Percentiles rank a stretch among this genome's conserved stretches.
Evolutionary conservation across 257 asterid genomes (phyloP).

Genomic region (Schizonepeta tenuifolia): DNA sequence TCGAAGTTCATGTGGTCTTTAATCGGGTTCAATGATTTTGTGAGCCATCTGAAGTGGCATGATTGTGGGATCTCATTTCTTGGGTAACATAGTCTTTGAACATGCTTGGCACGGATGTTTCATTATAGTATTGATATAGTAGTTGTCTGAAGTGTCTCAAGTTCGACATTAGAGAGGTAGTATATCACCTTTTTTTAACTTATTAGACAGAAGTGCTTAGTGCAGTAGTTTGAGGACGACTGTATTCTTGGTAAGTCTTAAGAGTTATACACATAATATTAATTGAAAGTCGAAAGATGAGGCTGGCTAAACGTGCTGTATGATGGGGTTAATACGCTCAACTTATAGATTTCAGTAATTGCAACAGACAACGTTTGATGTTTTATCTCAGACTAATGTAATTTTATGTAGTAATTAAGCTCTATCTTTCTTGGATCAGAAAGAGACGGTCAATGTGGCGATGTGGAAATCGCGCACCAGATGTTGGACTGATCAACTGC

Average conservation of each 20-base stretch:
- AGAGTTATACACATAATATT: background rate
- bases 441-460: slow-evolving; percentile 6
- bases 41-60: background rate
- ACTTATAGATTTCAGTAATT: background rate
- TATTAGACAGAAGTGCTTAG: background rate
- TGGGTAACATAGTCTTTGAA: background rate
- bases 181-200: background rate
- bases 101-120: background rate
- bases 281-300: background rate
- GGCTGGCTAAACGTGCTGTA: background rate
- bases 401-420: slow-evolving; percentile 24
- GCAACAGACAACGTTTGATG: background rate
- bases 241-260: background rate
- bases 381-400: slow-evolving; percentile 1
- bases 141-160: background rate
- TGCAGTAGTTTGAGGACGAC: background rate
- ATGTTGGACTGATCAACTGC: background rate
- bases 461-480: background rate
- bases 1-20: slow-evolving; percentile 14
- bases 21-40: background rate
- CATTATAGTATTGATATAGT: background rate
- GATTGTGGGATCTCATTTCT: background rate
- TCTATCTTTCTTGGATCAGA: slow-evolving; percentile 3
- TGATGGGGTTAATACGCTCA: background rate
- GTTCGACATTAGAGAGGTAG: background rate